Evolutionary conservation across 805 yeast genomes (phyloP).

Genomic region (Cyberlindnera maclurae): DNA sequence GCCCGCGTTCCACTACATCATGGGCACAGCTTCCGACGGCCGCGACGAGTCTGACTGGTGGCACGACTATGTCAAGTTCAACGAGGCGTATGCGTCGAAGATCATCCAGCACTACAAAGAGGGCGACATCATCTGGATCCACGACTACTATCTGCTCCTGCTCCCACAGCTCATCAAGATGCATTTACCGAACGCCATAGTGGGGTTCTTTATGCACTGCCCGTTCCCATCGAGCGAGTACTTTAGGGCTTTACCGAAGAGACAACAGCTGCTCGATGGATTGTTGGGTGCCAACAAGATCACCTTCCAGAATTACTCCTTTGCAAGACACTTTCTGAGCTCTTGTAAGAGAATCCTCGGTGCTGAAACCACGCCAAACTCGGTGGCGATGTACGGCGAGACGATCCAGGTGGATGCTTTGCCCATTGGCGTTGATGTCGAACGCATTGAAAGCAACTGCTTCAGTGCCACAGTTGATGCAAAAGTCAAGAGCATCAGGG

Average conservation of each 20-base stretch:
- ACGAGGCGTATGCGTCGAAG: constrained; percentile 82
- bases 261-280: constrained; percentile 80
- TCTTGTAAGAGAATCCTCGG: constrained; percentile 87
- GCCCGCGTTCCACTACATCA: constrained; percentile 94
- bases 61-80: constrained; percentile 83
- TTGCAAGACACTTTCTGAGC: constrained; percentile 85
- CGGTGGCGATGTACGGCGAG: constrained; percentile 69
- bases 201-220: constrained; percentile 91
- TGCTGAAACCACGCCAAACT: constrained; percentile 41
- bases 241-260: constrained; percentile 79
- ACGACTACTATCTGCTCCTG: constrained; percentile 85
- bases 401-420: constrained; percentile 64
- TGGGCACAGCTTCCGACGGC: constrained; percentile 65
- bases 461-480: constrained; percentile 42
- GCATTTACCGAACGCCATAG: constrained; percentile 71
- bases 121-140: constrained; percentile 92
- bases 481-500: constrained; percentile 58
- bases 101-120: constrained; percentile 67
- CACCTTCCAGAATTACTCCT: constrained; percentile 80
- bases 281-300: constrained; percentile 84
- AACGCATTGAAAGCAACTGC: constrained; percentile 54
- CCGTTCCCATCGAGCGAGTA: constrained; percentile 95
- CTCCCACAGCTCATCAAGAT: constrained; percentile 80
- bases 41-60: constrained; percentile 71
- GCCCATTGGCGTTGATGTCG: constrained; percentile 87